Evolutionary conservation across 1,284 basidiomycete genomes (phyloP).

Genomic region (Mycosarcoma maydis): DNA sequence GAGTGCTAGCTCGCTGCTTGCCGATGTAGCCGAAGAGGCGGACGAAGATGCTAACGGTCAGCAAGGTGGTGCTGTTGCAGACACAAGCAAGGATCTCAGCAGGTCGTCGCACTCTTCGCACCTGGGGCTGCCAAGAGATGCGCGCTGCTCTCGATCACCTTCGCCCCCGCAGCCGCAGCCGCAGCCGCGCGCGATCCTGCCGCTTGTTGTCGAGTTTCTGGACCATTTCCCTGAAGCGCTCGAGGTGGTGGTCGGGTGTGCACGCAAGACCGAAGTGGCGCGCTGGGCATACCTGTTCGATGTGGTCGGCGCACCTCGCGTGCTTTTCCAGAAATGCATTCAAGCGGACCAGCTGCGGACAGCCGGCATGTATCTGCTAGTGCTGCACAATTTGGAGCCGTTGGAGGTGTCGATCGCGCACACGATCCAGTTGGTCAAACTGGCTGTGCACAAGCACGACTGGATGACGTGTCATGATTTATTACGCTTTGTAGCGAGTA

Average conservation of each 20-base stretch:
- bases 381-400: conserved; percentile 91
- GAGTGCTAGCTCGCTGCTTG: conserved; percentile 34
- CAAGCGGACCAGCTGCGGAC: conserved; percentile 80
- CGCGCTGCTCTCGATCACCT: background rate
- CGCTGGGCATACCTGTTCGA: conserved; percentile 89
- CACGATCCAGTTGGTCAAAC: conserved; percentile 53
- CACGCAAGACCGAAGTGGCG: conserved; percentile 93
- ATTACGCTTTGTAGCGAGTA: conserved; percentile 63
- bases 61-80: background rate
- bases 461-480: conserved; percentile 68
- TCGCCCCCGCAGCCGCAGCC: too few species aligned
- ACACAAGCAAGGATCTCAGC: background rate
- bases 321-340: conserved; percentile 89
- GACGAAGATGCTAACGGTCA: conserved; percentile 1
- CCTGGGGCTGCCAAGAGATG: conserved; percentile 14
- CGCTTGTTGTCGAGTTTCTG: conserved; percentile 84
- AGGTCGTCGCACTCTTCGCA: conserved; percentile 2
- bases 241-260: conserved; percentile 94
- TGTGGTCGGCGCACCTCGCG: conserved; percentile 86
- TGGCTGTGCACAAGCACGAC: conserved; percentile 46
- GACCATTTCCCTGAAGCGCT: conserved; percentile 90
- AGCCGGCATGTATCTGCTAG: conserved; percentile 90
- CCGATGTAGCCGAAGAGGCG: conserved; percentile 39
- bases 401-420: conserved; percentile 71
- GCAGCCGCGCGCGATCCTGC: conserved; percentile 72